These are phyloP conservation scores for Globisporangium viniferum DNA, from an alignment of 352 stramenopile genomes.

Conservation along the genomic window DNA sequence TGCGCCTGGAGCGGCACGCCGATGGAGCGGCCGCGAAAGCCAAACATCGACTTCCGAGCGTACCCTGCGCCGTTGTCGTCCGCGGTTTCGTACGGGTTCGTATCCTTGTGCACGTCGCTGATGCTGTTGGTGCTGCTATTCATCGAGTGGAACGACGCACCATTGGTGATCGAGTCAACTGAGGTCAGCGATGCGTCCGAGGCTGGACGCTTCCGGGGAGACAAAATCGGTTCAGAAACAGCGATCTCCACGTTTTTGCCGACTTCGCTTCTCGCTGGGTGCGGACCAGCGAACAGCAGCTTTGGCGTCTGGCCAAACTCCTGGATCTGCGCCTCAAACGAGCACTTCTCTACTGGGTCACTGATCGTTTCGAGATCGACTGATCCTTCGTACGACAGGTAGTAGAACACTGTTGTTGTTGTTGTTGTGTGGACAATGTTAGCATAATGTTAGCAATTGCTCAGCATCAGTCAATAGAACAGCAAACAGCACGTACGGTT, in stretches of 20 bases:
- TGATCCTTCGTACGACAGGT: slow-evolving; percentile 85
- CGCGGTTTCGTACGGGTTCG: slow-evolving; percentile 23
- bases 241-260: slow-evolving; percentile 55
- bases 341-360: slow-evolving; percentile 91
- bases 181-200: slow-evolving; percentile 8
- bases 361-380: slow-evolving; percentile 84
- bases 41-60: slow-evolving; percentile 63
- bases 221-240: slow-evolving; percentile 33
- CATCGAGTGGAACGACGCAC: slow-evolving; percentile 6
- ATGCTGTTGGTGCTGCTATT: slow-evolving; percentile 1
- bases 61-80: slow-evolving; percentile 32
- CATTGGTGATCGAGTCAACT: slow-evolving; percentile 1
- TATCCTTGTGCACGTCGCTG: slow-evolving; percentile 3
- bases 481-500: slow-evolving; percentile 52
- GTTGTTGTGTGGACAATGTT: neutral
- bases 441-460: neutral
- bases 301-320: slow-evolving; percentile 91
- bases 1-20: slow-evolving; percentile 74
- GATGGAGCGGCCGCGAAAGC: slow-evolving; percentile 58
- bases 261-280: slow-evolving; percentile 62
- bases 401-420: slow-evolving; percentile 76
- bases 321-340: slow-evolving; percentile 92
- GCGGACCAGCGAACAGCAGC: slow-evolving; percentile 57
- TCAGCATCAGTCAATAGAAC: neutral
- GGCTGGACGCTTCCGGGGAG: slow-evolving; percentile 25